These are phyloP conservation scores for Ammopiptanthus mongolicus DNA, from an alignment of 306 rosid genomes.

Conservation along the genomic window DNA sequence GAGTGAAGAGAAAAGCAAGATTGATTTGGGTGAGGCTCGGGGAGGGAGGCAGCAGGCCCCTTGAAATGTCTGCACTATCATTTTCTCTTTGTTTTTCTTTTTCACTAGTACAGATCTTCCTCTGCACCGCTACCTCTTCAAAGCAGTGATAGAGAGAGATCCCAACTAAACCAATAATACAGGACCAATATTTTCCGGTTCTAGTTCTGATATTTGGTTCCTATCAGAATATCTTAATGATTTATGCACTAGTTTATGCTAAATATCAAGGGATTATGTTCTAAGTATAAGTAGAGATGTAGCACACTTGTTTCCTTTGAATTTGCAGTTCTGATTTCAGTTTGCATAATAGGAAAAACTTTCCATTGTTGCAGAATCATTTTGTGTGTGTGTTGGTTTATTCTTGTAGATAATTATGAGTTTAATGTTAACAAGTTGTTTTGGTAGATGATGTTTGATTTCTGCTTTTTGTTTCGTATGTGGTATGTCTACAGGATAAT, in stretches of 20 bases:
- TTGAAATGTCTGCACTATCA: not conserved
- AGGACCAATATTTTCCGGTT: not conserved
- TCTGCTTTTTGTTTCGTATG: not conserved
- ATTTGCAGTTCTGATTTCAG: not conserved
- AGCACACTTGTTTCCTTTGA: not conserved
- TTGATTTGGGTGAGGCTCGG: not conserved
- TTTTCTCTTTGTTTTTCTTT: not conserved
- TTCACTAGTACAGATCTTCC: not conserved
- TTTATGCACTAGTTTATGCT: not conserved
- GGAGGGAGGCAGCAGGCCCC: not conserved
- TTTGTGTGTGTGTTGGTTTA: not conserved
- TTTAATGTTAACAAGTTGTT: not conserved
- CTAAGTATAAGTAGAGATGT: not conserved
- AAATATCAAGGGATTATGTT: too few relatives aligned
- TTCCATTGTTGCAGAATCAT: not conserved
- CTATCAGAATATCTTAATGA: not conserved
- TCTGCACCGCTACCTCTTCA: not conserved
- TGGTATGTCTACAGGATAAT: slow-evolving; percentile 49
- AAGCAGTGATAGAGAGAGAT: not conserved
- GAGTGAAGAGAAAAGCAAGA: not conserved
- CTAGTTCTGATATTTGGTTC: not conserved
- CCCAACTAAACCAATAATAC: not conserved
- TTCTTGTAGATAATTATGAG: not conserved
- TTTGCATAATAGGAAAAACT: not conserved
- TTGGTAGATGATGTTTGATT: not conserved